A percentile compares a stretch with the other conserved stretches of the same genome.
Conservation (phyloP, 495 filamentous ascomycete species). For the Neurospora tetrasperma region DNA sequence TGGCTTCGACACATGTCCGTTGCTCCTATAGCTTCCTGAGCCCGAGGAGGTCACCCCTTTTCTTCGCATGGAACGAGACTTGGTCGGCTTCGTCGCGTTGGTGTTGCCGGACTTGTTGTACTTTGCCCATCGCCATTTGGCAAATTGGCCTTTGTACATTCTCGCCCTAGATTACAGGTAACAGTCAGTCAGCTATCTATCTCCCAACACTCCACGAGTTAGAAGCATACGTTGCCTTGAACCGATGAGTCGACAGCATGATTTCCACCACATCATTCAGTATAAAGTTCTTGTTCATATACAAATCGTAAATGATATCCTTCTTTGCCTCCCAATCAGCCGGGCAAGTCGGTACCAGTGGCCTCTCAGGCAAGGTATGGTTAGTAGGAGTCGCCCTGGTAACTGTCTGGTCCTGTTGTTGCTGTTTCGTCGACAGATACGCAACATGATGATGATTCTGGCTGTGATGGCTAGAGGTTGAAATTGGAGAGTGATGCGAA, state of each 20-base stretch:
- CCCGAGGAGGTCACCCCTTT: background rate
- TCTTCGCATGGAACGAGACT: background rate
- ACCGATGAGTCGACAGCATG: constrained; percentile 20
- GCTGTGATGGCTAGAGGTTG: background rate
- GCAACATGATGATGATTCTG: background rate
- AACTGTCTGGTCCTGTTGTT: background rate
- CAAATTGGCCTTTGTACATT: constrained; percentile 30
- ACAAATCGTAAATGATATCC: constrained; percentile 19
- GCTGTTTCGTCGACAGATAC: background rate
- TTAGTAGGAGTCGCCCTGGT: background rate
- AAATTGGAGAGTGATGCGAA: background rate
- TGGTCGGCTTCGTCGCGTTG: constrained; percentile 2
- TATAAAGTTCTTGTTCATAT: constrained; percentile 25
- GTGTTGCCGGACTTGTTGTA: constrained; percentile 20
- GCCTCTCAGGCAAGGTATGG: constrained; percentile 5
- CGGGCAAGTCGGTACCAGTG: constrained; percentile 22
- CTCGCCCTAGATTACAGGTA: constrained; percentile 11
- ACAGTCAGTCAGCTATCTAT: background rate
- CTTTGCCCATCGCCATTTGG: constrained; percentile 27
- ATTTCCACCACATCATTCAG: constrained; percentile 27
- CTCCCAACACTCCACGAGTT: background rate
- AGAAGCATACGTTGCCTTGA: constrained; percentile 24
- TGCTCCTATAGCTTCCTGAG: background rate
- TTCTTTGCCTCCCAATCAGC: constrained; percentile 26
- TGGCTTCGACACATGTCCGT: background rate